Evolutionary conservation across 345 rosid genomes (phyloP).

Genomic region (Eucalyptus curtisii): DNA sequence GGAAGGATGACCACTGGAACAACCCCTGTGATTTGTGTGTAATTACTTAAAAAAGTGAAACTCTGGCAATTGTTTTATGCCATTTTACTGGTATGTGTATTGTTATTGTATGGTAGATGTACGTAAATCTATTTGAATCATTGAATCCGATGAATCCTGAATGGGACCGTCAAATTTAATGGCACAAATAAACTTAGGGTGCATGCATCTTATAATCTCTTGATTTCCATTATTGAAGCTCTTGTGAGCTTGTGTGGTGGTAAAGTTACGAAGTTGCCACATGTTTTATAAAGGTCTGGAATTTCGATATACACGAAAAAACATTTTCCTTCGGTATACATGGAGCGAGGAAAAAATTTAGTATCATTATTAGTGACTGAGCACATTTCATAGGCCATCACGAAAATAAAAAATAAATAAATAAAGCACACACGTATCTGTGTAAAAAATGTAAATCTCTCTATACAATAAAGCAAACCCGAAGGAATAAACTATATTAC

Average conservation of each 20-base stretch:
- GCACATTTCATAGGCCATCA: background rate
- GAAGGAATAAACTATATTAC: no score
- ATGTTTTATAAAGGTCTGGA: background rate
- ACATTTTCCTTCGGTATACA: background rate
- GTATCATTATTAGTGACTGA: background rate
- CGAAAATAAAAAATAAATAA: rapidly evolving
- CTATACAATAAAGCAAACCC: background rate
- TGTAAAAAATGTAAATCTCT: background rate
- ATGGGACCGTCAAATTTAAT: background rate
- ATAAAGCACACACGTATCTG: background rate
- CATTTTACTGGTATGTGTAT: background rate
- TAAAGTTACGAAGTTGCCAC: background rate
- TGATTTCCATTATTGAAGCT: background rate
- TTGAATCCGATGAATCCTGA: background rate
- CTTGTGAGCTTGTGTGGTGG: background rate
- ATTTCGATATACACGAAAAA: background rate
- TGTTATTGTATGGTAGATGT: background rate
- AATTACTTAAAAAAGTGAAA: background rate
- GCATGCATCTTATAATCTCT: background rate
- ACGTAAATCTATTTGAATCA: background rate
- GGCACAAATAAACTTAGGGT: background rate
- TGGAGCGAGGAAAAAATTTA: background rate
- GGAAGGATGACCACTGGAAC: rapidly evolving
- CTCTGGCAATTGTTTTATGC: background rate
- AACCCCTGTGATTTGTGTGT: rapidly evolving